Percentiles rank a stretch among this genome's conserved stretches.
These are phyloP conservation scores for Ceratobasidium sp. DNA, from an alignment of 1,284 basidiomycete species.

Conservation along the genomic window DNA sequence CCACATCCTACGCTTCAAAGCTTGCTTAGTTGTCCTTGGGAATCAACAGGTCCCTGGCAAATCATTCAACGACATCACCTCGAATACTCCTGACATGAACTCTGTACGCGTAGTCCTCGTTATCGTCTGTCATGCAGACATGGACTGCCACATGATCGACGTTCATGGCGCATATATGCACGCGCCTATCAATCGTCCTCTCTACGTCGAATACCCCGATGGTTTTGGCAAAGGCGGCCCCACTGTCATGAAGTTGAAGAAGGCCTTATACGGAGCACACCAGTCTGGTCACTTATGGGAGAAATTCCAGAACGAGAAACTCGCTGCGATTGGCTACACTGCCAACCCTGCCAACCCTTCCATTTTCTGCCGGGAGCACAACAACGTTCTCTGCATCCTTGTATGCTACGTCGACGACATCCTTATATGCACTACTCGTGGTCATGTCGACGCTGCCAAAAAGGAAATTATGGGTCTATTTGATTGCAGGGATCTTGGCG, in stretches of 20 bases:
- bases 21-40: neutral
- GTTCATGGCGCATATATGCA: conserved; percentile 11
- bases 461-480: neutral
- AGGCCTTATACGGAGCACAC: conserved; percentile 7
- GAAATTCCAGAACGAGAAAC: conserved; percentile 3
- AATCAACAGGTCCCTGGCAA: conserved; percentile 15
- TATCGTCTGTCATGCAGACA: conserved; percentile 4
- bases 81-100: conserved; percentile 6
- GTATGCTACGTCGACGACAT: conserved; percentile 34
- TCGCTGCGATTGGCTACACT: neutral
- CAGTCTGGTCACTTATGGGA: conserved; percentile 12
- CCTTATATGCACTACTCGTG: conserved; percentile 17
- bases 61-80: conserved; percentile 10
- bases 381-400: neutral
- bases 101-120: conserved; percentile 2
- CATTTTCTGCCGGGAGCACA: neutral
- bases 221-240: conserved; percentile 13
- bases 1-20: neutral
- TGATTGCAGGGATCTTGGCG: conserved; percentile 44
- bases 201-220: conserved; percentile 10
- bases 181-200: neutral
- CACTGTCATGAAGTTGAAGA: conserved; percentile 23
- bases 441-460: conserved; percentile 8
- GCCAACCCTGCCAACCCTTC: conserved; percentile 2
- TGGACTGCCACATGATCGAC: conserved; percentile 18